These are phyloP conservation scores for Digitaria exilis DNA, from an alignment of 202 grass and related monocot genomes.

Conservation along the genomic window DNA sequence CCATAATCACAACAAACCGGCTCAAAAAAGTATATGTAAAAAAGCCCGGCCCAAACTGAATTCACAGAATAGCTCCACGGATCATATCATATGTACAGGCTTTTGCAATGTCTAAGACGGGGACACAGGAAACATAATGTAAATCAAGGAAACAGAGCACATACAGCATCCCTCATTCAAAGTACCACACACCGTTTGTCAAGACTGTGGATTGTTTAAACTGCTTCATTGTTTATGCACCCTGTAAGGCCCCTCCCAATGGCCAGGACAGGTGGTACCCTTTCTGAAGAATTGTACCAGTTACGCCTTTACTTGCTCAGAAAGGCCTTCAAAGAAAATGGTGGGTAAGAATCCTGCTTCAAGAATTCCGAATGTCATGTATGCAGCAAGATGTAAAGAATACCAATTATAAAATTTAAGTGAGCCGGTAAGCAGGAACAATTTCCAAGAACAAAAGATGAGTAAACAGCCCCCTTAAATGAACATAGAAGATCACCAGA, in stretches of 20 bases:
- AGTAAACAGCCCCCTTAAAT: not conserved
- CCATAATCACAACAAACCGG: not conserved
- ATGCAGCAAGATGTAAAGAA: slow-evolving; percentile 33
- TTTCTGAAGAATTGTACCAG: slow-evolving; percentile 23
- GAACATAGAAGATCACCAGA: not conserved
- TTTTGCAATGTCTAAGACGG: slow-evolving; percentile 1
- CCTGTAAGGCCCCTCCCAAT: not conserved
- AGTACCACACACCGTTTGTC: slow-evolving; percentile 25
- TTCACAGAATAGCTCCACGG: not conserved
- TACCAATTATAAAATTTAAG: slow-evolving; percentile 10
- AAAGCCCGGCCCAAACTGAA: not conserved
- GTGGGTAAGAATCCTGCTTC: slow-evolving; percentile 79
- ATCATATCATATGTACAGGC: slow-evolving; percentile 35
- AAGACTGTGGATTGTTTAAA: slow-evolving; percentile 36
- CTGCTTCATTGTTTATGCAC: not conserved
- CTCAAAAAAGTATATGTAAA: not conserved
- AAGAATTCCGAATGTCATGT: slow-evolving; percentile 50
- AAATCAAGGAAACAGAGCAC: not conserved
- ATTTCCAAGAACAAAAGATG: not conserved
- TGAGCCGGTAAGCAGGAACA: not conserved
- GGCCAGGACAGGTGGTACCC: not conserved
- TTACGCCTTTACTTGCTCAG: slow-evolving; percentile 75
- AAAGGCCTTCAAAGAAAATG: slow-evolving; percentile 94
- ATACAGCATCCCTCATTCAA: slow-evolving; percentile 26
- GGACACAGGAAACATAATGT: not conserved